phyloP scores from a whole-genome alignment of 2,329 filamentous ascomycete genomes.

The Colletotrichum echinochloae region DNA sequence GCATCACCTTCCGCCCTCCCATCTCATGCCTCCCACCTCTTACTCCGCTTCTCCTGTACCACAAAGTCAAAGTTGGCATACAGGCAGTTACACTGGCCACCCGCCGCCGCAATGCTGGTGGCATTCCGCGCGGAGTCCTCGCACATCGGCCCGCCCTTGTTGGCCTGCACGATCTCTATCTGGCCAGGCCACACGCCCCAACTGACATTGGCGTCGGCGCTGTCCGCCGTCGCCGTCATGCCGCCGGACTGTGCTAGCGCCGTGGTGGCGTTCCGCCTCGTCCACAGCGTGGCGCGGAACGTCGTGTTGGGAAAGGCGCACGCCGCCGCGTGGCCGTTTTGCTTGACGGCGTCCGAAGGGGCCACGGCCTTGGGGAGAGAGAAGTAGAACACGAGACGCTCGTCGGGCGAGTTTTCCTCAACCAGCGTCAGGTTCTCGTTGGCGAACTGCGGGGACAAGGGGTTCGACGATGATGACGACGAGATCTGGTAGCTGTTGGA shows the following conservation, averaged over 20 bases:
- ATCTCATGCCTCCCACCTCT: background rate
- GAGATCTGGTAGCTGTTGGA: constrained; percentile 63
- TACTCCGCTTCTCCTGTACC: constrained; percentile 6
- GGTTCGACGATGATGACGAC: constrained; percentile 66
- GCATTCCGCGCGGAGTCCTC: constrained; percentile 52
- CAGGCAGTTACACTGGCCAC: constrained; percentile 53
- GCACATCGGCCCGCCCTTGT: constrained; percentile 66
- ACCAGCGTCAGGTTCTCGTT: constrained; percentile 63
- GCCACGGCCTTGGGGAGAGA: constrained; percentile 64
- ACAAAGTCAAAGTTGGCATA: constrained; percentile 52
- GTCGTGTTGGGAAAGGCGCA: constrained; percentile 70
- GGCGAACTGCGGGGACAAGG: constrained; percentile 67
- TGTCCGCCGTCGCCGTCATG: constrained; percentile 28
- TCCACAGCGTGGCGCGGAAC: constrained; percentile 71
- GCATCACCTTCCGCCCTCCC: background rate
- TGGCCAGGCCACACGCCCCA: constrained; percentile 68
- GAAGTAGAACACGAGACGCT: constrained; percentile 70
- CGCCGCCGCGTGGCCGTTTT: constrained; percentile 57
- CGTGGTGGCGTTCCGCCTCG: constrained; percentile 50
- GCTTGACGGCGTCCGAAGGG: constrained; percentile 57
- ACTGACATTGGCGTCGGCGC: constrained; percentile 40
- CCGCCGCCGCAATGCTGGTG: constrained; percentile 54
- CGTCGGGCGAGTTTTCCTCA: constrained; percentile 59
- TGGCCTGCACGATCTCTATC: constrained; percentile 65
- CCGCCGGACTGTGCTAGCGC: constrained; percentile 34